A percentile compares a stretch with the other conserved stretches of the same genome.
These are phyloP conservation scores for Helenozyma rhizophorensis DNA, from an alignment of 805 yeast genomes.

Conservation along the genomic window DNA sequence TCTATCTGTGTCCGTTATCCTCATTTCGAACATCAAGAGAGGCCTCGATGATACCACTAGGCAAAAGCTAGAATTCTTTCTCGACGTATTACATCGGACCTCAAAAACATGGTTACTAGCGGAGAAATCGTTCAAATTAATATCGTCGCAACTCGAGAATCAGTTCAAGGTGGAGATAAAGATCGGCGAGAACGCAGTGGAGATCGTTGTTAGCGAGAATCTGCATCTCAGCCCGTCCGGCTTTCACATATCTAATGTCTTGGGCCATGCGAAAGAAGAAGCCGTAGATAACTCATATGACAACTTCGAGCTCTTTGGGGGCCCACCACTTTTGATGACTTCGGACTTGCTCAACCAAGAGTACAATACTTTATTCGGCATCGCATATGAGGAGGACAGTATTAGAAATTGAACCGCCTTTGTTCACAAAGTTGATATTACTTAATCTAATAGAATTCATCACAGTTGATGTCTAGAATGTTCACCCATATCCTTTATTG, in stretches of 20 bases:
- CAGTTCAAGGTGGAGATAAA: neutral
- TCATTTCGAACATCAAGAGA: conserved; percentile 1
- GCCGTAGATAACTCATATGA: neutral
- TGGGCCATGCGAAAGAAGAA: neutral
- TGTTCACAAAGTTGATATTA: no score
- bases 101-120: conserved; percentile 2
- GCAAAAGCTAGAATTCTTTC: neutral
- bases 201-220: neutral
- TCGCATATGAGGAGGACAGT: no score
- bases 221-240: neutral
- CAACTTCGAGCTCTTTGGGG: conserved; percentile 3
- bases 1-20: neutral
- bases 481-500: no score
- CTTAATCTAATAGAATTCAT: no score
- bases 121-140: conserved; percentile 1
- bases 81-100: neutral
- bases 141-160: conserved; percentile 1
- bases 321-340: conserved; percentile 3
- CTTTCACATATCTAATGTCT: neutral
- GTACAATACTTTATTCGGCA: neutral
- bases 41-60: neutral
- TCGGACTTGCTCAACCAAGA: conserved; percentile 3
- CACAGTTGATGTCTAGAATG: no score
- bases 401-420: no score
- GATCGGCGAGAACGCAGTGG: neutral